Base-by-base conservation (phyloP, 2,329 filamentous ascomycete genomes). In the Colletotrichum cuscutae region DNA sequence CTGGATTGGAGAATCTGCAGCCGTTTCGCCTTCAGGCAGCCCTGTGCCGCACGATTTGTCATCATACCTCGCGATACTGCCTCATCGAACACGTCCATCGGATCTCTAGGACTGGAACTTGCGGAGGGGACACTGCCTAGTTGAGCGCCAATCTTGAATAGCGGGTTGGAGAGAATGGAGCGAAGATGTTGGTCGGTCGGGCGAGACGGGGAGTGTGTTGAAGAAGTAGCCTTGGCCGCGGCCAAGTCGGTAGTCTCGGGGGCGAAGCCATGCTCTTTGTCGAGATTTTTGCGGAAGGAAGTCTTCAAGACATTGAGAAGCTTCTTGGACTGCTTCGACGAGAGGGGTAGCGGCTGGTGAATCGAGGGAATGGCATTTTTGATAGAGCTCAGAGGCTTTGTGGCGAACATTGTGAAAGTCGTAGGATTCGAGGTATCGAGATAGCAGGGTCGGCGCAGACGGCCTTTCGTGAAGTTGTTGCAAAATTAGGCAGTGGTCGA, bases 271-370 rank as follows among this genome's bases (percentile, higher is more conserved):
- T 91, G 87, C 77, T 91, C 89, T 56, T 81, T 84, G 76, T 90
- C 88, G n/a, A 91, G 86, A 35, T 89, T 86, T 67, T 84, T 84
- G 64, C 89, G 86, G 77, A 91, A 91, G 2, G 89, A 90, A 6
- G 83, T 80, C 63, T 89, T 91, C 64, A 91, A 84, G 42, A 85
- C 84, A 66, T 89, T 84, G 74, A 90, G 87, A 9, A 91, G 85
- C 76, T 87, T 86, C 73, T 88, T 84, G 30, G 88, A 87, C 68
- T 90, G 87, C 67, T 84, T 83, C 56, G 82, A 80, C 57, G 82
- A 87, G 52, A 91, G 81, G 1, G 87, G 84, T 2, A 88, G 80
- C 7, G 89, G 88, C 60, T 89, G 87, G 77, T 90, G 88, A 60
- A 87, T 83, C 57, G 81, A 80, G 8, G 83, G 82, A 66, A 87